Evolutionary conservation across 2,329 filamentous ascomycete genomes (phyloP).

Genomic region (Aaosphaeria arxii): DNA sequence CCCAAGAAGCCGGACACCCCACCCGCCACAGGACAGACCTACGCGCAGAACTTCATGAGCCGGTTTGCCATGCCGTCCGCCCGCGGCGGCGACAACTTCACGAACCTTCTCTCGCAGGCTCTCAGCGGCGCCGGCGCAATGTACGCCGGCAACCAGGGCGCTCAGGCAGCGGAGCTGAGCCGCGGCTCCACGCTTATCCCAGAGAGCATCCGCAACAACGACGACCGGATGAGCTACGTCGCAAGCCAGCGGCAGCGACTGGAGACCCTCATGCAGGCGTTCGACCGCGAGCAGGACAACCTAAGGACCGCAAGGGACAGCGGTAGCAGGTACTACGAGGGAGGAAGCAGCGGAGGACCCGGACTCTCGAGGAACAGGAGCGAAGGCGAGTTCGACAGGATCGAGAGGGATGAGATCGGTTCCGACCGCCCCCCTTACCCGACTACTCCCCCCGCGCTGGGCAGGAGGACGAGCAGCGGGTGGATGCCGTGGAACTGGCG

Average conservation of each 20-base stretch:
- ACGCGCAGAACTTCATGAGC: constrained; percentile 78
- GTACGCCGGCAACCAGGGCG: constrained; percentile 36
- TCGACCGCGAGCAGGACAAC: constrained; percentile 73
- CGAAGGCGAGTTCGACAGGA: constrained; percentile 86
- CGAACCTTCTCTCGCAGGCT: constrained; percentile 71
- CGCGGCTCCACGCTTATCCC: constrained; percentile 67
- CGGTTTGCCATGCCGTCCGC: constrained; percentile 81
- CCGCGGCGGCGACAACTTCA: constrained; percentile 66
- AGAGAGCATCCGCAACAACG: constrained; percentile 59
- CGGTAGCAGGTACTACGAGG: constrained; percentile 46
- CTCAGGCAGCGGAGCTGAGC: constrained; percentile 51
- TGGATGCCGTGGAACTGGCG: constrained; percentile 54
- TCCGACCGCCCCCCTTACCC: constrained; percentile 45
- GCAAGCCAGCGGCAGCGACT: constrained; percentile 76
- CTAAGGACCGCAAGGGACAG: constrained; percentile 43
- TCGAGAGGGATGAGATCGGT: constrained; percentile 67
- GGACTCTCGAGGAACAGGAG: constrained; percentile 77
- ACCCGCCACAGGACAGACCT: constrained; percentile 50
- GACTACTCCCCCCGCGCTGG: constrained; percentile 27
- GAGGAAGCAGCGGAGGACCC: constrained; percentile 34
- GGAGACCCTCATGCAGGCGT: constrained; percentile 68
- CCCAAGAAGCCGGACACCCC: constrained; percentile 53
- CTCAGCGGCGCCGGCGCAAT: constrained; percentile 61
- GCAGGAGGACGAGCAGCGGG: constrained; percentile 34
- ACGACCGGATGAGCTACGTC: constrained; percentile 73